A percentile compares a stretch with the other conserved stretches of the same genome.
Evolutionary conservation across 106 monocot genomes (phyloP).

Genomic region (Phalaenopsis equestris): DNA sequence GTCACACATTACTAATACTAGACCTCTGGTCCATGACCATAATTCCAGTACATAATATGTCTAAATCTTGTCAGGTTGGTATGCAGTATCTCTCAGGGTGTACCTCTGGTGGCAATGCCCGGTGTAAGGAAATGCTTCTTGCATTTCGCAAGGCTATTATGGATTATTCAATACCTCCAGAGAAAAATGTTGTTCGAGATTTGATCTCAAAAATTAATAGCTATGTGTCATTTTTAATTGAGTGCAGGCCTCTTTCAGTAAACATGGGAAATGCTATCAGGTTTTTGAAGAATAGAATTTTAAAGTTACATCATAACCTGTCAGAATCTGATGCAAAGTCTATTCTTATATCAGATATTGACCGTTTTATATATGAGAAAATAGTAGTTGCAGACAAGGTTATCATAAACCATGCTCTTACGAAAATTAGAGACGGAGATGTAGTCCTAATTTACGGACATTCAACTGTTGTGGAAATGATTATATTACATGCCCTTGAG

Average conservation of each 20-base stretch:
- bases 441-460: slow-evolving; percentile 84
- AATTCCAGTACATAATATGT: not conserved
- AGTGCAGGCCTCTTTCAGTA: slow-evolving; percentile 89
- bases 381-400: slow-evolving; percentile 82
- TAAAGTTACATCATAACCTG: slow-evolving; percentile 49
- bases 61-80: slow-evolving; percentile 58
- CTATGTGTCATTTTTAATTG: slow-evolving; percentile 90
- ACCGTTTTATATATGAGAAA: slow-evolving; percentile 85
- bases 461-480: slow-evolving; percentile 89
- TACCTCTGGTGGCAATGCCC: slow-evolving; percentile 81
- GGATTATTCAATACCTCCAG: slow-evolving; percentile 71
- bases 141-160: slow-evolving; percentile 74
- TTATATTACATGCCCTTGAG: slow-evolving; percentile 63
- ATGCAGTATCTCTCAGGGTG: slow-evolving; percentile 77
- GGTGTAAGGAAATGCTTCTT: slow-evolving; percentile 92
- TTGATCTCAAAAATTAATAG: slow-evolving; percentile 69
- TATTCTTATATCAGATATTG: slow-evolving; percentile 74
- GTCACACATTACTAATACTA: not conserved
- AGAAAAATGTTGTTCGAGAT: slow-evolving; percentile 69
- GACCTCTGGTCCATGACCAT: not conserved
- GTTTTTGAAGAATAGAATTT: slow-evolving; percentile 81
- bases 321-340: slow-evolving; percentile 77
- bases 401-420: slow-evolving; percentile 79
- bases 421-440: slow-evolving; percentile 89
- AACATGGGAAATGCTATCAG: slow-evolving; percentile 98